Percentiles rank a stretch among this genome's conserved stretches.
These are phyloP conservation scores for Lactarius evosmus DNA, from an alignment of 768 basidiomycete genomes.

Conservation along the genomic window DNA sequence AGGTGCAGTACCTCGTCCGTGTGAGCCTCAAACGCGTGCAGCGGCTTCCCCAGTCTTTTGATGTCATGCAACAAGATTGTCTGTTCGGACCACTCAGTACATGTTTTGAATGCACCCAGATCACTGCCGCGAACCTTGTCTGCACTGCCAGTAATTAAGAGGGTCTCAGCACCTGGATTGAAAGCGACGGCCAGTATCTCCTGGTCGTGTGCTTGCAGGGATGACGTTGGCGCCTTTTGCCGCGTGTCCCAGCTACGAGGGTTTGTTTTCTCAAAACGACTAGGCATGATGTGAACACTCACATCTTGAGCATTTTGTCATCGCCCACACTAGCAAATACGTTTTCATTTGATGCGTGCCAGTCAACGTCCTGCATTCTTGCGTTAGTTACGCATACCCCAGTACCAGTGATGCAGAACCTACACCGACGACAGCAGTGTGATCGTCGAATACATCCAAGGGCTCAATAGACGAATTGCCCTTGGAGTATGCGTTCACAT, in stretches of 20 bases:
- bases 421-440: conserved; percentile 90
- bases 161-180: conserved; percentile 73
- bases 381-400: neutral
- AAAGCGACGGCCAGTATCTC: conserved; percentile 92
- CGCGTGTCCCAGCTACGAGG: conserved; percentile 86
- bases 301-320: conserved; percentile 93
- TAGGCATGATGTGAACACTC: conserved; percentile 33
- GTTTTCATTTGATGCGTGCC: conserved; percentile 80
- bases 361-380: conserved; percentile 81
- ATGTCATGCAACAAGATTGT: conserved; percentile 87
- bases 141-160: conserved; percentile 87
- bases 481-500: conserved; percentile 85
- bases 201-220: conserved; percentile 80
- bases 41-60: conserved; percentile 63
- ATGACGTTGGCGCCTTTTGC: conserved; percentile 60
- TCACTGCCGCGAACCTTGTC: conserved; percentile 67
- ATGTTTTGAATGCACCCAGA: neutral
- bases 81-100: conserved; percentile 40
- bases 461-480: conserved; percentile 80
- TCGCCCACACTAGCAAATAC: conserved; percentile 95
- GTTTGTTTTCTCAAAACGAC: conserved; percentile 12
- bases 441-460: conserved; percentile 77
- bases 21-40: conserved; percentile 92
- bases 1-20: conserved; percentile 93
- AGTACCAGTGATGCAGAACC: conserved; percentile 33